These are phyloP conservation scores for Fusarium virguliforme DNA, from an alignment of 2,329 filamentous ascomycete genomes.

Conservation along the genomic window DNA sequence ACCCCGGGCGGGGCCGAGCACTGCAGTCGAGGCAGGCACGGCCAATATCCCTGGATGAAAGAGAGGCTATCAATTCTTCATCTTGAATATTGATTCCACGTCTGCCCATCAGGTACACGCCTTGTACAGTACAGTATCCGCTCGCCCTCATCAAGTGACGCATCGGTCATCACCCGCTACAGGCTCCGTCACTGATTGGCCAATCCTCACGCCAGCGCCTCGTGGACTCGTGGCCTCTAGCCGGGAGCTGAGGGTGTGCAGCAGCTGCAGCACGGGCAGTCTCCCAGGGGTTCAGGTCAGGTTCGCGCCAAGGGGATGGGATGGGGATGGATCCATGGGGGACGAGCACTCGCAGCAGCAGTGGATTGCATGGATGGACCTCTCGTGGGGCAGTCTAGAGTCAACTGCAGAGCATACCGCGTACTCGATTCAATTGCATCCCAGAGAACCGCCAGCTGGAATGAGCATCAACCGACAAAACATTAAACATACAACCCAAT, in stretches of 20 bases:
- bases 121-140: background rate
- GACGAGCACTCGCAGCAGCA: background rate
- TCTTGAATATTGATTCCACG: background rate
- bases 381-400: too few species aligned
- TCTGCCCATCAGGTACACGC: too few species aligned
- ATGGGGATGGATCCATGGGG: background rate
- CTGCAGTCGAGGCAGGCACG: background rate
- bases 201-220: background rate
- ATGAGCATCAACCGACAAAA: conserved; percentile 5
- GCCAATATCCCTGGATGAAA: background rate
- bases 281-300: conserved; percentile 7
- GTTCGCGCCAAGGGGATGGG: background rate
- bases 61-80: conserved; percentile 1
- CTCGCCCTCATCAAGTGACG: conserved; percentile 12
- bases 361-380: background rate
- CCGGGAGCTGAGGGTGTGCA: conserved; percentile 13
- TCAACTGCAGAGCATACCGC: too few species aligned
- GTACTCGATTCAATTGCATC: too few species aligned
- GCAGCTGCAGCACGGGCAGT: background rate
- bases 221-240: conserved; percentile 15
- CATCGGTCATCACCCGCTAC: conserved; percentile 7
- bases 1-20: conserved; percentile 10
- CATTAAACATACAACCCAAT: background rate
- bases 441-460: background rate
- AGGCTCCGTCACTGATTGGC: background rate